Evolutionary conservation across 257 asterid genomes (phyloP).

Genomic region (Striga asiatica): DNA sequence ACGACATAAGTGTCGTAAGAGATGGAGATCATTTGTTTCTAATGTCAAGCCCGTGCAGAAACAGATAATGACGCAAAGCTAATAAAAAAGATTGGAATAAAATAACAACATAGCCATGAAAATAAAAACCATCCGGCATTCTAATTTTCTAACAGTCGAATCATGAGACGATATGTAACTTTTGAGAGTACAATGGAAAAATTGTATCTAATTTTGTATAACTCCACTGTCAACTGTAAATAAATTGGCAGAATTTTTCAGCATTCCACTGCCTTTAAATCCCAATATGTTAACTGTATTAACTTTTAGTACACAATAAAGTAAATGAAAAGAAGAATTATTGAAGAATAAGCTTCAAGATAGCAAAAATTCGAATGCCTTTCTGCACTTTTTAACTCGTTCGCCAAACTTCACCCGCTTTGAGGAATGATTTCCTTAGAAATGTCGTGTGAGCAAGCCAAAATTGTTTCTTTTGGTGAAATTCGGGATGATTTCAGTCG

Average conservation of each 20-base stretch:
- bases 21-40: slow-evolving; percentile 87
- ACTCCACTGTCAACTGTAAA: slow-evolving; percentile 12
- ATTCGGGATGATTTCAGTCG: slow-evolving; percentile 8
- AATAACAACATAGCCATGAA: slow-evolving; percentile 17
- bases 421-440: slow-evolving; percentile 12
- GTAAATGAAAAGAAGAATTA: slow-evolving; percentile 15
- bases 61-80: slow-evolving; percentile 15
- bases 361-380: slow-evolving; percentile 11
- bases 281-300: slow-evolving; percentile 16
- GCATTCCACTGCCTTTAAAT: slow-evolving; percentile 4
- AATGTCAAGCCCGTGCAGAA: slow-evolving; percentile 21
- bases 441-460: not conserved
- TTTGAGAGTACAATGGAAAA: no score
- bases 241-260: not conserved
- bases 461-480: slow-evolving; percentile 9
- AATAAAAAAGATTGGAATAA: slow-evolving; percentile 6
- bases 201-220: slow-evolving; percentile 18
- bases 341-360: slow-evolving; percentile 7
- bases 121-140: slow-evolving; percentile 9
- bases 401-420: slow-evolving; percentile 3
- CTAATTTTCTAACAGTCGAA: slow-evolving; percentile 16
- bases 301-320: slow-evolving; percentile 15
- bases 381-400: slow-evolving; percentile 15
- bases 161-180: no score
- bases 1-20: slow-evolving; percentile 55